Percentiles rank a stretch among this genome's conserved stretches.
Conservation (phyloP, 306 rosid genomes). For the Rosa multiflora region DNA sequence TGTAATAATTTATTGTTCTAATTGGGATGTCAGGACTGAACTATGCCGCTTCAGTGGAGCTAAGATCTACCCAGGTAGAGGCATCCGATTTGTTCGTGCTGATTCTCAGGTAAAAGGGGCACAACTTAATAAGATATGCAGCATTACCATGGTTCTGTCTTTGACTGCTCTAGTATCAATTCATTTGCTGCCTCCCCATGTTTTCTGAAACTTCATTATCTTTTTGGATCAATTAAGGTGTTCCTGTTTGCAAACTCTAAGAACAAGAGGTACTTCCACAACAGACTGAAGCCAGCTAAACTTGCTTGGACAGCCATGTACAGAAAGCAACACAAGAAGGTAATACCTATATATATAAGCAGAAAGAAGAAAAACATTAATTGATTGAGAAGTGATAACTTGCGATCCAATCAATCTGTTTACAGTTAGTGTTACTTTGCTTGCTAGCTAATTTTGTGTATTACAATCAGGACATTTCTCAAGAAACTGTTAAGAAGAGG, state of each 20-base stretch:
- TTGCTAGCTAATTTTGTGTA: neutral
- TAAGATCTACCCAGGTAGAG: slow-evolving; percentile 74
- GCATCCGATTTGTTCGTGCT: slow-evolving; percentile 60
- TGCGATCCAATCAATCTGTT: neutral
- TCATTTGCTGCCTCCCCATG: neutral
- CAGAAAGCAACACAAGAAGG: slow-evolving; percentile 82
- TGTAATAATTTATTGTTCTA: neutral
- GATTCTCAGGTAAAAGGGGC: slow-evolving; percentile 60
- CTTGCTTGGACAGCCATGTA: slow-evolving; percentile 77
- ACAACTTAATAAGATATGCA: neutral
- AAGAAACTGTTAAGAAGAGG: neutral
- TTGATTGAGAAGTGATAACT: neutral
- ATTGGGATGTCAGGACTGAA: slow-evolving; percentile 50
- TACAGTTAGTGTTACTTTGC: neutral
- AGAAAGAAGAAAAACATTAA: neutral
- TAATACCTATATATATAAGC: neutral
- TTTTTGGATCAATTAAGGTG: slow-evolving; percentile 39
- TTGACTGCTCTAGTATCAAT: neutral
- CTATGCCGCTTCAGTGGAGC: slow-evolving; percentile 72
- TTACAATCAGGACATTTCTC: slow-evolving; percentile 10
- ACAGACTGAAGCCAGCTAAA: slow-evolving; percentile 72
- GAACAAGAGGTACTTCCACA: slow-evolving; percentile 72
- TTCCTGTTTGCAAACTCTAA: slow-evolving; percentile 69
- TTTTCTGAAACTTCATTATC: neutral
- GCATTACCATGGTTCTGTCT: neutral